Evolutionary conservation across 441 rosid genomes (phyloP).

Genomic region (Erodium trifolium): DNA sequence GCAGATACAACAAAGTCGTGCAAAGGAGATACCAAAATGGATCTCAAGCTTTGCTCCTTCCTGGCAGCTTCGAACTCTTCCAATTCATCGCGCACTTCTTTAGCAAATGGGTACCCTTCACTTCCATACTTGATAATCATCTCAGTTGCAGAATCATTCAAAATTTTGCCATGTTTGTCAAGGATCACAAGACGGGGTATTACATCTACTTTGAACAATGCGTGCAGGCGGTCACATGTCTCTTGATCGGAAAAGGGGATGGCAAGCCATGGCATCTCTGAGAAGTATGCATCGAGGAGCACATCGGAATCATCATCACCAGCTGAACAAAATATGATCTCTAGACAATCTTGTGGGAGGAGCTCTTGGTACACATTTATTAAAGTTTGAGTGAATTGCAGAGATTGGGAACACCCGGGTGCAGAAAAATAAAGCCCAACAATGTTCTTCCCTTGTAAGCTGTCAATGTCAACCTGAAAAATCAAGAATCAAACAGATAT

Average conservation of each 20-base stretch:
- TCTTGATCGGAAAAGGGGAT: constrained; percentile 56
- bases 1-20: constrained; percentile 49
- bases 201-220: constrained; percentile 43
- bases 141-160: constrained; percentile 38
- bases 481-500: neutral
- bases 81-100: constrained; percentile 42
- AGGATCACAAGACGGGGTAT: constrained; percentile 58
- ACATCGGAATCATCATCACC: constrained; percentile 36
- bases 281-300: constrained; percentile 41
- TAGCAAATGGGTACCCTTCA: constrained; percentile 52
- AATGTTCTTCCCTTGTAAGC: constrained; percentile 52
- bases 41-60: constrained; percentile 43
- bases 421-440: constrained; percentile 65
- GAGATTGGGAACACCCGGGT: constrained; percentile 62
- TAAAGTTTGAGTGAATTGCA: constrained; percentile 44
- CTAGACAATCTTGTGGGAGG: constrained; percentile 37
- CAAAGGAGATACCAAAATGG: constrained; percentile 37
- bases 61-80: constrained; percentile 52
- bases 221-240: constrained; percentile 35
- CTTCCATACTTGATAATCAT: constrained; percentile 46
- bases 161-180: constrained; percentile 39
- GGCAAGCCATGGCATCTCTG: constrained; percentile 28
- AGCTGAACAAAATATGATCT: constrained; percentile 48
- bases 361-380: constrained; percentile 44
- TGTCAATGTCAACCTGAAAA: constrained; percentile 46